Base-by-base conservation (phyloP, 2,329 filamentous ascomycete species). In the Thielaviopsis euricoi region DNA sequence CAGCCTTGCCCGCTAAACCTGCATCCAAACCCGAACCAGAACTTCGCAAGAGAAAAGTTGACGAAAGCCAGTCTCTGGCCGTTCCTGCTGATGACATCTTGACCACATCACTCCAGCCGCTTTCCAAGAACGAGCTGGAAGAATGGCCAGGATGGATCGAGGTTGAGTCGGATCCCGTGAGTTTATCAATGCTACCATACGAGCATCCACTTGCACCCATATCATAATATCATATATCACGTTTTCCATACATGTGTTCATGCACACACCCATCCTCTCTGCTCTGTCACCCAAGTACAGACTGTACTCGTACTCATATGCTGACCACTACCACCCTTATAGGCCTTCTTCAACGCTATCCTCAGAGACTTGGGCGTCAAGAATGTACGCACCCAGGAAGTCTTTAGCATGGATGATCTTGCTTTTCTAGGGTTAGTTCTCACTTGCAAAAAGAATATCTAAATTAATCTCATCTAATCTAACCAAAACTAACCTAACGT, bases 261-360 rank as follows among this genome's bases (percentile, higher is more conserved):
- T 40, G 5, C 15, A 40, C 15, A 12, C 15, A 40, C 37, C n/a
- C n/a, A n/a, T n/a, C n/a, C n/a, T n/a, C n/a, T n/a, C n/a, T n/a
- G n/a, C n/a, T n/a, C n/a, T n/a, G n/a, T n/a, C n/a, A n/a, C n/a
- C n/a, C n/a, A n/a, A n/a, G n/a, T n/a, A n/a, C n/a, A n/a, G n/a
- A n/a, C n/a, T n/a, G n/a, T 52, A 67, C 33, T 53, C 22, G 29
- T 19, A 17, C 55, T 21, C n/a, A 10, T 6, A n/a, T 9, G 19
- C n/a, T 48, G n/a, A 17, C n/a, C 7, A 21, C 43, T 17, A 43
- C 10, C 37, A n/a, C 13, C 37, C 7, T 19, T 19, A 19, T 48
- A 89, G 87, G 83, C 81, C 26, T 83, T 90, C 64, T 96, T 97
- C 74, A 93, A 89, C 65, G 81, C 82, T 46, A 91, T 97, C 68